These are phyloP conservation scores for Eucalyptus albens DNA, from an alignment of 345 rosid genomes.

Conservation along the genomic window DNA sequence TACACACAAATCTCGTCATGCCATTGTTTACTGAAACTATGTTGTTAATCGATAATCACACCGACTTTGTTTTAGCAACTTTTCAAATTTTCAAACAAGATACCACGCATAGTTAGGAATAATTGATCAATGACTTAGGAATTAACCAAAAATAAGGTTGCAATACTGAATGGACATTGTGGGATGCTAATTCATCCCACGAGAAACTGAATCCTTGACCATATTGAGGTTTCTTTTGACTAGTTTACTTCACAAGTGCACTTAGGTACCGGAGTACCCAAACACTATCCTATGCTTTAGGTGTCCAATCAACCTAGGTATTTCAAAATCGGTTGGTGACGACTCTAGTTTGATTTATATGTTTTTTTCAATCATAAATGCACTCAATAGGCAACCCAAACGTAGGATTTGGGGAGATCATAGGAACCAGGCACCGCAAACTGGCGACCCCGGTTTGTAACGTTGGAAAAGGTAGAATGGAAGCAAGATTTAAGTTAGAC, in stretches of 20 bases:
- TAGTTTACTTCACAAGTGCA: not conserved
- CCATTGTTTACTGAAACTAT: not conserved
- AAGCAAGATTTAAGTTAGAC: not conserved
- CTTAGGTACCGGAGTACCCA: not conserved
- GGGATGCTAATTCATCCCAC: not conserved
- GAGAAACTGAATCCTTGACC: not conserved
- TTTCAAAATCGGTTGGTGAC: not conserved
- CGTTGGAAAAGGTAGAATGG: not conserved
- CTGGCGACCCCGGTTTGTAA: not conserved
- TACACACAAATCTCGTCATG: not conserved
- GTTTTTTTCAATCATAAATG: not conserved
- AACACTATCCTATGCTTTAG: not conserved
- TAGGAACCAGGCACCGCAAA: not conserved
- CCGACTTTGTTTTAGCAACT: not conserved
- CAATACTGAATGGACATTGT: not conserved
- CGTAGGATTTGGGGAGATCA: not conserved
- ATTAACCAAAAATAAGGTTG: not conserved
- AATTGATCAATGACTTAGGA: not conserved
- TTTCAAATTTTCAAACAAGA: not conserved
- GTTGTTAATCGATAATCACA: not conserved
- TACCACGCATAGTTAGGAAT: not conserved
- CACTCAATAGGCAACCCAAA: not conserved
- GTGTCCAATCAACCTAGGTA: not conserved
- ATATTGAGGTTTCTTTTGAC: not conserved
- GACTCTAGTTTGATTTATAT: not conserved